These are phyloP conservation scores for Diutina mesorugosa DNA, from an alignment of 1,139 yeast species.

Conservation along the genomic window DNA sequence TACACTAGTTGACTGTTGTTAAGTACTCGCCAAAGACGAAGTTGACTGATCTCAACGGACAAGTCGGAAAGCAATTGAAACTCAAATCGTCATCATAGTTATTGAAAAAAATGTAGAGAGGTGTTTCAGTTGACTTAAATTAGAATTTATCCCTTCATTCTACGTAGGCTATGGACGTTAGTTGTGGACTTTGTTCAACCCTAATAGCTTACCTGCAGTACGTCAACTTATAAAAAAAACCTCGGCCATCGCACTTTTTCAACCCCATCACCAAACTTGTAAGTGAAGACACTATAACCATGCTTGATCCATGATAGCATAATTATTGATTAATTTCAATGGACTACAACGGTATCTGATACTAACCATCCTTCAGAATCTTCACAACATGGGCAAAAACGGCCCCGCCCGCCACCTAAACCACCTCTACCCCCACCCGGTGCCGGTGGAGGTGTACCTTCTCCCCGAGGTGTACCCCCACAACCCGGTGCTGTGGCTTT, in stretches of 20 bases:
- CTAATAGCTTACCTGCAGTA: neutral
- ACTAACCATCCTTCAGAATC: neutral
- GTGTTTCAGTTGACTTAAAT: too few species aligned
- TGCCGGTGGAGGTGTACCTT: conserved; percentile 23
- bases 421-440: conserved; percentile 36
- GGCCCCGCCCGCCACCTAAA: conserved; percentile 16
- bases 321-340: conserved; percentile 17
- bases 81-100: too few species aligned
- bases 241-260: neutral
- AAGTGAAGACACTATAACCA: neutral
- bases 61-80: too few species aligned
- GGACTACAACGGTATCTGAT: conserved; percentile 99
- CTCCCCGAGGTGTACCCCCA: conserved; percentile 39
- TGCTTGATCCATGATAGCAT: conserved; percentile 2
- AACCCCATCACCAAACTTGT: neutral
- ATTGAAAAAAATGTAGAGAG: too few species aligned
- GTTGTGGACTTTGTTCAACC: neutral
- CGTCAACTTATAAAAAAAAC: neutral
- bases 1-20: too few species aligned
- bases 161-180: too few species aligned
- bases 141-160: too few species aligned
- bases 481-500: conserved; percentile 50
- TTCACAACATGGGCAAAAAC: conserved; percentile 10
- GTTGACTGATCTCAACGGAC: too few species aligned
- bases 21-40: too few species aligned